A percentile compares a stretch with the other conserved stretches of the same genome.
Evolutionary conservation across 352 stramenopile genomes (phyloP).

Genomic region (Pythium dissimile): DNA sequence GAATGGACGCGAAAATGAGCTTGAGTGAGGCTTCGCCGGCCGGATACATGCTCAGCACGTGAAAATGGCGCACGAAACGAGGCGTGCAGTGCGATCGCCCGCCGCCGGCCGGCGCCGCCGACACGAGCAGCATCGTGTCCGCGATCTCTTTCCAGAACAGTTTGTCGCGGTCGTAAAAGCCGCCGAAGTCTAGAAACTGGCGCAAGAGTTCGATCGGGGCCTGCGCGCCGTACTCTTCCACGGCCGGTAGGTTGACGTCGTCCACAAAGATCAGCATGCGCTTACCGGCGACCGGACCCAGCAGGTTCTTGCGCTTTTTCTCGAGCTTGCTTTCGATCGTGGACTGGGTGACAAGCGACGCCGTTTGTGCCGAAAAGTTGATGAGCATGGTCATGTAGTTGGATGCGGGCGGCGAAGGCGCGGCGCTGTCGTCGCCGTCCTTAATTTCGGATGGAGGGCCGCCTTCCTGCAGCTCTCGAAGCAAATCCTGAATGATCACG

Average conservation of each 20-base stretch:
- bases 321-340: constrained; percentile 93
- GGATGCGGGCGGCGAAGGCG: constrained; percentile 22
- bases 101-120: constrained; percentile 88
- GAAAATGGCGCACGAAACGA: constrained; percentile 94
- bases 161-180: constrained; percentile 96
- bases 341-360: constrained; percentile 82
- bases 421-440: constrained; percentile 19
- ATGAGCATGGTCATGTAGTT: constrained; percentile 79
- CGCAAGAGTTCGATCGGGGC: constrained; percentile 92
- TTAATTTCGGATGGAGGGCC: not conserved
- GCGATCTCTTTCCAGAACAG: constrained; percentile 96
- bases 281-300: constrained; percentile 86
- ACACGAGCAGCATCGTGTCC: constrained; percentile 90
- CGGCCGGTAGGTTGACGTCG: constrained; percentile 93
- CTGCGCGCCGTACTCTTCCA: constrained; percentile 94
- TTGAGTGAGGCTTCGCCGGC: constrained; percentile 85
- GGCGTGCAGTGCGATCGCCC: constrained; percentile 86
- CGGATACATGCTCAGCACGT: constrained; percentile 93
- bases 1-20: constrained; percentile 92
- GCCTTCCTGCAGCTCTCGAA: constrained; percentile 35
- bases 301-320: constrained; percentile 94
- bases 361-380: constrained; percentile 92
- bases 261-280: constrained; percentile 94
- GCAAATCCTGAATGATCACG: constrained; percentile 59
- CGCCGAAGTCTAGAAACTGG: constrained; percentile 94